A percentile compares a stretch with the other conserved stretches of the same genome.
Conservation (phyloP, 1,284 basidiomycete species). For the Ganoderma sinense region DNA sequence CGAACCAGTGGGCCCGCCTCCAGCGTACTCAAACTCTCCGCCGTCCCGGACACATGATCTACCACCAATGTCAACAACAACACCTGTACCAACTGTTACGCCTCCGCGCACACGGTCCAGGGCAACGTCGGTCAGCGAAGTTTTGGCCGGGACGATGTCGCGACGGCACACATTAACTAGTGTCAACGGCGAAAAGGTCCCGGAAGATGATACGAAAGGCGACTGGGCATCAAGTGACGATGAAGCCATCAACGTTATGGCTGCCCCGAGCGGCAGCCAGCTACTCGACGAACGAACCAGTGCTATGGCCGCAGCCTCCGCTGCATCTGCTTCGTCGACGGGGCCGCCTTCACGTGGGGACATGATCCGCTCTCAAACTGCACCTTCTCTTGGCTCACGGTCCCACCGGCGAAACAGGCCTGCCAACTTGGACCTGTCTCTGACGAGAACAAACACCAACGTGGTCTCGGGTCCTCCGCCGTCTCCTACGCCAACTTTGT, state of each 20-base stretch:
- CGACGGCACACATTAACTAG: constrained; percentile 40
- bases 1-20: constrained; percentile 57
- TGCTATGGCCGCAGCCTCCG: constrained; percentile 49
- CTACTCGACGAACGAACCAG: constrained; percentile 84
- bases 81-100: constrained; percentile 32
- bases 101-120: constrained; percentile 49
- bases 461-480: constrained; percentile 53
- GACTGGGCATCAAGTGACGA: constrained; percentile 82
- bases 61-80: background rate
- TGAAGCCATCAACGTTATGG: constrained; percentile 81
- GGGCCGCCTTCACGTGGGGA: constrained; percentile 26
- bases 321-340: constrained; percentile 31
- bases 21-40: constrained; percentile 56
- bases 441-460: constrained; percentile 49
- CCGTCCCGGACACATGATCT: constrained; percentile 28
- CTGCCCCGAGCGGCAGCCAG: constrained; percentile 80
- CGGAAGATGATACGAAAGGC: constrained; percentile 59
- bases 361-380: constrained; percentile 40
- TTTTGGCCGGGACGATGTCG: constrained; percentile 54
- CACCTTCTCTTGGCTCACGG: constrained; percentile 34
- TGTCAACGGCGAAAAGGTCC: constrained; percentile 38
- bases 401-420: constrained; percentile 61
- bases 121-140: constrained; percentile 65
- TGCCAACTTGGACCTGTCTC: constrained; percentile 67
- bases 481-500: constrained; percentile 68